A percentile compares a stretch with the other conserved stretches of the same genome.
Conservation (phyloP, 2,329 filamentous ascomycete species). For the Sporothrix pallida region DNA sequence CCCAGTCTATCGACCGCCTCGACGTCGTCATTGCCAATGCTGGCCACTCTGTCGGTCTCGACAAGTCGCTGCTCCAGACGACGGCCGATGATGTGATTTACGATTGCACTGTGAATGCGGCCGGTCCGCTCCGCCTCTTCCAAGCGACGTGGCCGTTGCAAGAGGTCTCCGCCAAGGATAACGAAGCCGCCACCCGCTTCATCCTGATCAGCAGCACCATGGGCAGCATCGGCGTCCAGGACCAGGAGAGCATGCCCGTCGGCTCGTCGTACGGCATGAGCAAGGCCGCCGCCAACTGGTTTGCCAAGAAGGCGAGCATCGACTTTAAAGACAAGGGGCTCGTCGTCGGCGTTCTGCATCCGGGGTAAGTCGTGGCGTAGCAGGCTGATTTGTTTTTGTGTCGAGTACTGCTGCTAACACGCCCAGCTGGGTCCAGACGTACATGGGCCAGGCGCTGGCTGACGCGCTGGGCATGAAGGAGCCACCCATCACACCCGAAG, state of each 20-base stretch:
- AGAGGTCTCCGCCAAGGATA: not conserved
- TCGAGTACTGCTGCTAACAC: too few relatives aligned
- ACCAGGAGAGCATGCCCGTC: slow-evolving; percentile 38
- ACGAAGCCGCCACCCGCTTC: slow-evolving; percentile 35
- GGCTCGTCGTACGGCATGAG: slow-evolving; percentile 42
- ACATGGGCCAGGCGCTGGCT: slow-evolving; percentile 41
- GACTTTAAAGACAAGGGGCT: slow-evolving; percentile 37
- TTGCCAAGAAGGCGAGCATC: slow-evolving; percentile 40
- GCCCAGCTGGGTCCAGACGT: slow-evolving; percentile 38
- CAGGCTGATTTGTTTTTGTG: too few relatives aligned
- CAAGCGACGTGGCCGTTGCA: slow-evolving; percentile 39
- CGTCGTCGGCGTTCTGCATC: slow-evolving; percentile 42
- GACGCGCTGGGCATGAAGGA: slow-evolving; percentile 40
- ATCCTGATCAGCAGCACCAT: slow-evolving; percentile 41
- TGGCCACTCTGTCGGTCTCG: slow-evolving; percentile 37
- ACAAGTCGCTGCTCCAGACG: slow-evolving; percentile 37
- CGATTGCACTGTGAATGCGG: slow-evolving; percentile 41
- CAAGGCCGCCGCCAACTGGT: slow-evolving; percentile 43
- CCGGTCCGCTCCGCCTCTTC: slow-evolving; percentile 41
- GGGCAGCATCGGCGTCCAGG: slow-evolving; percentile 40
- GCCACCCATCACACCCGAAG: slow-evolving; percentile 38
- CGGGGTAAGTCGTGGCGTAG: slow-evolving; percentile 39
- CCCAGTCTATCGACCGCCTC: slow-evolving; percentile 33
- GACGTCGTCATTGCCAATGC: slow-evolving; percentile 44
- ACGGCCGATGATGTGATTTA: slow-evolving; percentile 34